Evolutionary conservation across 257 asterid genomes (phyloP), one percentile per base, ranked within the genome.

Genomic region (Solanum boliviense): DNA sequence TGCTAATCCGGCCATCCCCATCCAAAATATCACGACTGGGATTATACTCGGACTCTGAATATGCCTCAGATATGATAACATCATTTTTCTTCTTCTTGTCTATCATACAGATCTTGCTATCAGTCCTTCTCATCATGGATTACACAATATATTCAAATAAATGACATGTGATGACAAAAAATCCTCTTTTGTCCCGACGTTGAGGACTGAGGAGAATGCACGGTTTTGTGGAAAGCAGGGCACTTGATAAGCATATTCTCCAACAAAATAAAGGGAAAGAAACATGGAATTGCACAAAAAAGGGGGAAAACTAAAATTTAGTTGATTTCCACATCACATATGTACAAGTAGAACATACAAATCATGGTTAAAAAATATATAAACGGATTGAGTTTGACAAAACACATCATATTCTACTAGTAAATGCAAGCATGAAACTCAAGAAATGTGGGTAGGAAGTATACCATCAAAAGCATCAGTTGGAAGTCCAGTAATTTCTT

Each of bases 41-140:
- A 91, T 95, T 95, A 87, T 85, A 94, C 89, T 97, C 99, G 13
- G 99, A 97, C 92, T 97, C 99, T 7, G 98, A 97, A 92, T 96
- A 95, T 67, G 96, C 95, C 94, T 95, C 98, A 18, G 96, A 91
- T 35, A 94, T 52, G 86, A 95, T 78, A 41, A 88, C 76, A 83
- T 93, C 94, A 88, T 90, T 91, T 90, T 89, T 87, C 84, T 88
- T 92, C 91, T 92, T 93, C 91, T 87, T 93, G 65, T 95, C 98
- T 97, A 83, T 83, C 85, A 91, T 65, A 38, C 18, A 41, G 31
- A 68, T 46, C 76, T 82, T 31, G 83, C 29, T 3, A 25, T 90
- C 70, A 89, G 85, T 76, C 76, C 87, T 56, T 29, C 65, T 81
- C 44, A 13, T 48, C 20, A 18, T 81, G 29, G 44, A 48, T 48